Evolutionary conservation across 2,329 filamentous ascomycete species (phyloP).

Genomic region (Furcasterigmium sp.): DNA sequence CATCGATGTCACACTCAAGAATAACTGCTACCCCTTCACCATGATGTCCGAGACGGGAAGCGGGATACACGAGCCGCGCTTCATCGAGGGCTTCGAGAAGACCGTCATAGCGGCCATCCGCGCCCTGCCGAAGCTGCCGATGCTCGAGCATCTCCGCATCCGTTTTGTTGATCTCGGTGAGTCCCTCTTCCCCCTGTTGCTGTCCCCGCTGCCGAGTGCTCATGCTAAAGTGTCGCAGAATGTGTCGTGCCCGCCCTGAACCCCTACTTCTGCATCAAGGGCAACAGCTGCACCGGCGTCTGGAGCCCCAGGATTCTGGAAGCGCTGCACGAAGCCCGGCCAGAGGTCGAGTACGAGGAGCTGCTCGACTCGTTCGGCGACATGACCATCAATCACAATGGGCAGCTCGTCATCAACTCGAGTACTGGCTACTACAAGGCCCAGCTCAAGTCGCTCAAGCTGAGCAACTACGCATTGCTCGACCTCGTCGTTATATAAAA

Average conservation of each 20-base stretch:
- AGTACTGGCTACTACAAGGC: constrained; percentile 34
- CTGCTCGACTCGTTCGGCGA: constrained; percentile 60
- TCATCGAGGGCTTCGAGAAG: constrained; percentile 66
- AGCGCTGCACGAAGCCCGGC: constrained; percentile 53
- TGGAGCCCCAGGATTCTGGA: constrained; percentile 66
- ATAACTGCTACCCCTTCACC: constrained; percentile 57
- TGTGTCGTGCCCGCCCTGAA: constrained; percentile 66
- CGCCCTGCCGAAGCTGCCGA: constrained; percentile 51
- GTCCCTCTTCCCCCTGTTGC: constrained; percentile 12
- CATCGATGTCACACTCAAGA: constrained; percentile 68
- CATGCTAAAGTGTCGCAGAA: constrained; percentile 41
- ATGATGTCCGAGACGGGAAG: constrained; percentile 60
- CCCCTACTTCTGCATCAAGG: constrained; percentile 63
- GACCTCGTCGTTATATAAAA: too few species aligned
- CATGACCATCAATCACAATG: constrained; percentile 53
- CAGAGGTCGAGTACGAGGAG: constrained; percentile 53
- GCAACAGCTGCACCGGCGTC: constrained; percentile 59
- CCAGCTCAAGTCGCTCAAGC: constrained; percentile 49
- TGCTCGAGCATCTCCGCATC: constrained; percentile 62
- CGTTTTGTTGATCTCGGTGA: constrained; percentile 68
- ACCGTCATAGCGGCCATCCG: constrained; percentile 60
- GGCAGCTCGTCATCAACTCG: constrained; percentile 50
- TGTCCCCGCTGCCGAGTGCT: constrained; percentile 9
- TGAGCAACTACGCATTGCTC: constrained; percentile 45
- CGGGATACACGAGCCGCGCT: constrained; percentile 66